Evolutionary conservation across 2,329 filamentous ascomycete species (phyloP), one percentile per base, ranked within the genome.

Genomic region (Cladosporium halotolerans): DNA sequence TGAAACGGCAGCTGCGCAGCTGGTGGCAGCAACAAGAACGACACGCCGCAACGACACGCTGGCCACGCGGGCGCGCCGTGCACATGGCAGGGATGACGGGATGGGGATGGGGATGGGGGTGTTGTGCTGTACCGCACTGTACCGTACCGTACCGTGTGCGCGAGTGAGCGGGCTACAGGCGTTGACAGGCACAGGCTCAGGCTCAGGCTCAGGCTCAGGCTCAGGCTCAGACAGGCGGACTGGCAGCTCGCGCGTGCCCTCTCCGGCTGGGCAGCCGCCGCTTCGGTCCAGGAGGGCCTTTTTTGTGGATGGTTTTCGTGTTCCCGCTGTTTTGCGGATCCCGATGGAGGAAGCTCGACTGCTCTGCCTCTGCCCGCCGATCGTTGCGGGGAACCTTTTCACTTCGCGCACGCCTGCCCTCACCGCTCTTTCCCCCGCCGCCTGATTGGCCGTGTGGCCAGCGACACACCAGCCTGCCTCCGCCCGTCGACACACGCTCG

Each of bases 351-450:
- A 28, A 43, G 39, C 39, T 42, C 39, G 10, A 16, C 23, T 28
- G 23, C 23, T 28, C 23, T 28, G 23, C 23, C 23, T 40, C 40
- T 42, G 42, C 48, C 31, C 40, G 48, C 39, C 48, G 48, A 51
- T 51, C 47, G 47, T 40, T 51, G 48, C 48, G 48, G 48, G 48
- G 48, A 44, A 40, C 48, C 39, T 51, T 51, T 51, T 19, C 31
- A 9, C 39, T 51, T 51, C 43, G n/a, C 31, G 4, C 31, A 36
- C 32, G 7, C 23, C 19, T 51, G 43, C 31, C 36, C 48, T 51
- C 48, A 51, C 48, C 48, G 48, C 48, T 51, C 48, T 51, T 51
- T 51, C 40, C 31, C 18, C 16, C 9, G 28, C 32, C 16, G n/a
- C 40, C 16, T 39, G 48, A 51, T 51, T 51, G 48, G 48, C 19